Conservation (phyloP, 306 rosid species). For the Lagenaria siceraria region DNA sequence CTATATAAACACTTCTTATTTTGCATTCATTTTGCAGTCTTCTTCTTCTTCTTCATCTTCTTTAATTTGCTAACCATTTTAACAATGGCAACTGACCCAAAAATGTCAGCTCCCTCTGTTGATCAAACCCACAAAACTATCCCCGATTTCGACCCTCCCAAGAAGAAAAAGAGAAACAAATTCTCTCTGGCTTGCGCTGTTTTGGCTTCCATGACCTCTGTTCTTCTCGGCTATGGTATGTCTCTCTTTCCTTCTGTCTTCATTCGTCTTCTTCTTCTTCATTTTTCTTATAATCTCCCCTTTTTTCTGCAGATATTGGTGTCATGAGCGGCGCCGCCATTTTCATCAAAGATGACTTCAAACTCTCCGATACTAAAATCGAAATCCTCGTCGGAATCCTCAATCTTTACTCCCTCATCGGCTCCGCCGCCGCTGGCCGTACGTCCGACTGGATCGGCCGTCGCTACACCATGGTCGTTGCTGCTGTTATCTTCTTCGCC, state of each 20-base stretch:
- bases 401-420: slow-evolving; percentile 3
- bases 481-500: slow-evolving; percentile 1
- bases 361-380: background rate
- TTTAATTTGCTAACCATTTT: background rate
- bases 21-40: background rate
- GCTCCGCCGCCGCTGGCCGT: slow-evolving; percentile 5
- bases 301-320: background rate
- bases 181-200: background rate
- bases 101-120: background rate
- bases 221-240: slow-evolving; percentile 7
- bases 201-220: slow-evolving; percentile 11
- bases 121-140: background rate
- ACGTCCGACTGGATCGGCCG: slow-evolving; percentile 3
- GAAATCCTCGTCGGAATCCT: slow-evolving; percentile 14
- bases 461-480: background rate
- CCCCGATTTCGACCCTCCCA: slow-evolving; percentile 5
- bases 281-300: background rate
- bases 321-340: slow-evolving; percentile 13
- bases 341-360: slow-evolving; percentile 4
- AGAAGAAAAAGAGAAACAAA: slow-evolving; percentile 1
- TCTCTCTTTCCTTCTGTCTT: no score
- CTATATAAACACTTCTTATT: background rate
- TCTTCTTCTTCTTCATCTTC: background rate
- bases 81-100: slow-evolving; percentile 3
- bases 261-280: background rate